Percentiles rank a stretch among this genome's conserved stretches.
Conservation (phyloP, 345 rosid genomes). For the Eucalyptus dawsonii region DNA sequence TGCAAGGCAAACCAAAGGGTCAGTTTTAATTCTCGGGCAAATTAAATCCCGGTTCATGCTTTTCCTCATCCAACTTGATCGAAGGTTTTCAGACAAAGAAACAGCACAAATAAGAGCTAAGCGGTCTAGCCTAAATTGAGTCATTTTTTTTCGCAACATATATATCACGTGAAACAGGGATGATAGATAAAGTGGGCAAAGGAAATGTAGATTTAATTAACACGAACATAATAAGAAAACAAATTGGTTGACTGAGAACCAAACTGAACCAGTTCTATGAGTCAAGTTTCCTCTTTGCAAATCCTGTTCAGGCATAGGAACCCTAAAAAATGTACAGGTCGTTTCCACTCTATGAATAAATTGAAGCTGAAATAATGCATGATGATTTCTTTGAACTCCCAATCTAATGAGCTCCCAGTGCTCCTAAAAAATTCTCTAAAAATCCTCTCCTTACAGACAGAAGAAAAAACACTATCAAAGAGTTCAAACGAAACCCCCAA, state of each 20-base stretch:
- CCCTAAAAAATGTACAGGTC: neutral
- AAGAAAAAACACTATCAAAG: neutral
- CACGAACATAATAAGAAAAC: neutral
- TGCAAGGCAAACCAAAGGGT: neutral
- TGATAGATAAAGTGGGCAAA: neutral
- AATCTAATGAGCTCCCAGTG: neutral
- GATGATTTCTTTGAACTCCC: neutral
- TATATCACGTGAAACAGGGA: neutral
- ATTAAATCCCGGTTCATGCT: neutral
- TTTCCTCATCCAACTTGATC: neutral
- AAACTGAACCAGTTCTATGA: neutral
- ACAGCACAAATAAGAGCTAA: neutral
- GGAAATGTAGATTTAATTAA: neutral
- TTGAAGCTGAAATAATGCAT: neutral
- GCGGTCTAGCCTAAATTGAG: neutral
- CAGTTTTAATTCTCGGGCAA: neutral
- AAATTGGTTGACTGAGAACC: neutral
- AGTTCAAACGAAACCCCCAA: neutral
- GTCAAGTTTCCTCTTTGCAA: neutral
- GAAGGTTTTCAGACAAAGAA: neutral
- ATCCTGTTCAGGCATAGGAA: neutral
- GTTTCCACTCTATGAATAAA: neutral
- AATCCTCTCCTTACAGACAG: neutral
- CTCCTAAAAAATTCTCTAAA: neutral
- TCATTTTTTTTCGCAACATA: neutral